These are phyloP conservation scores for Vitis rotundifolia DNA, from an alignment of 164 flowering plant species.

Conservation along the genomic window DNA sequence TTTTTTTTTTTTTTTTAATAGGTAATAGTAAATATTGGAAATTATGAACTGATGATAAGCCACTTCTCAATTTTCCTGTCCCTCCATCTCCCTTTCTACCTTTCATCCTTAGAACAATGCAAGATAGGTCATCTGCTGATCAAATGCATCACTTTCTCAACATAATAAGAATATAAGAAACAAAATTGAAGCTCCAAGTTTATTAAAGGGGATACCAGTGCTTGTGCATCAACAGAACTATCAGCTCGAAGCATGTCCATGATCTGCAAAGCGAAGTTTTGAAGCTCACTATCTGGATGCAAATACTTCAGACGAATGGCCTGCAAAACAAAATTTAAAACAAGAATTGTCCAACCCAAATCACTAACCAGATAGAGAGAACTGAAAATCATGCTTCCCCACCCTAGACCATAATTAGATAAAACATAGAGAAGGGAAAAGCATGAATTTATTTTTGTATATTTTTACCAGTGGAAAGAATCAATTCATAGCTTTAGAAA, in stretches of 20 bases:
- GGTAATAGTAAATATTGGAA: background rate
- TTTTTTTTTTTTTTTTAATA: no score
- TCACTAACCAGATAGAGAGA: background rate
- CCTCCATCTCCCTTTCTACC: background rate
- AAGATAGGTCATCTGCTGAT: background rate
- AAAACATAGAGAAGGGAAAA: background rate
- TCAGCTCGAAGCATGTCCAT: conserved; percentile 80
- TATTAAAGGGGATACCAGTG: conserved; percentile 56
- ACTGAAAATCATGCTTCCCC: background rate
- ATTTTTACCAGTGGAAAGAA: no score
- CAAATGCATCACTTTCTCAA: background rate
- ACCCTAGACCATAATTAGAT: background rate
- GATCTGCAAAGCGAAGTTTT: conserved; percentile 60
- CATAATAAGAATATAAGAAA: background rate
- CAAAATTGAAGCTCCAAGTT: background rate
- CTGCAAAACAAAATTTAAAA: conserved; percentile 38
- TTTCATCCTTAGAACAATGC: background rate
- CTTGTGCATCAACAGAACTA: conserved; percentile 73
- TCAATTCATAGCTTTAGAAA: no score
- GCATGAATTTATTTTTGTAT: no score
- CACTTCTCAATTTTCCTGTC: background rate
- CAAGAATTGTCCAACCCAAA: background rate
- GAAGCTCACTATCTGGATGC: conserved; percentile 81
- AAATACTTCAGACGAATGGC: conserved; percentile 67
- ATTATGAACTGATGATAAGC: background rate